Percentiles rank a stretch among this genome's conserved stretches.
phyloP scores from a whole-genome alignment of 148 eudicot genomes.

The Fagopyrum tataricum region DNA sequence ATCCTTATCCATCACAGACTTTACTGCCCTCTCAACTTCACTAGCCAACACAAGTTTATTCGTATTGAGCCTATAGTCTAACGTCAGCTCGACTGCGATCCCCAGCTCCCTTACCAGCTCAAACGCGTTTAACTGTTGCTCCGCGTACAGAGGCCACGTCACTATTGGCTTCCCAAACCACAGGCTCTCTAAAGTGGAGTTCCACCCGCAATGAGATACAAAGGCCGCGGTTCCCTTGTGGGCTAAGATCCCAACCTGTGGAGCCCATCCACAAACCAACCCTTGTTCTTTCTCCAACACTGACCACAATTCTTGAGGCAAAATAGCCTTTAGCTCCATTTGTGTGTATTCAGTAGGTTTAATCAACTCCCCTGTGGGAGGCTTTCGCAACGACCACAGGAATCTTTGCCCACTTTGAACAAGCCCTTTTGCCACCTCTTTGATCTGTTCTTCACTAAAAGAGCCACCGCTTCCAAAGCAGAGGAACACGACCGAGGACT shows the following conservation, averaged over 20 bases:
- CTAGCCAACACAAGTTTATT: neutral
- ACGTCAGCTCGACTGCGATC: conserved; percentile 8
- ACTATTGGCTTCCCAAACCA: conserved; percentile 18
- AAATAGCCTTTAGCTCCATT: conserved; percentile 4
- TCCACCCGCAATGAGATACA: conserved; percentile 22
- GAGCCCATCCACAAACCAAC: conserved; percentile 25
- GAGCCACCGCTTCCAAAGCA: conserved; percentile 19
- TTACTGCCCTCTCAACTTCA: neutral
- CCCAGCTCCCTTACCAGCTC: conserved; percentile 16
- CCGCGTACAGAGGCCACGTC: conserved; percentile 20
- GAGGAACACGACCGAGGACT: conserved; percentile 18
- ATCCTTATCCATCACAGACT: no score
- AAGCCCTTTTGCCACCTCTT: conserved; percentile 17
- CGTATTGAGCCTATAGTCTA: neutral
- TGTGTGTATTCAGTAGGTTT: conserved; percentile 1
- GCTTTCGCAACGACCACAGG: conserved; percentile 21
- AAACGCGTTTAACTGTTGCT: conserved; percentile 18
- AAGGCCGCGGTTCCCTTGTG: conserved; percentile 8
- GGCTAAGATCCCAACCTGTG: conserved; percentile 2
- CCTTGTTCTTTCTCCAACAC: conserved; percentile 11
- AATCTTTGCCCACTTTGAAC: conserved; percentile 16
- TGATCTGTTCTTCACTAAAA: conserved; percentile 13
- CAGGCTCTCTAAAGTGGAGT: conserved; percentile 18
- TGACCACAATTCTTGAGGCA: neutral
- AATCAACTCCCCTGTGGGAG: neutral